phyloP scores from a whole-genome alignment of 2,329 filamentous ascomycete genomes.

The Ophiostoma sp. region DNA sequence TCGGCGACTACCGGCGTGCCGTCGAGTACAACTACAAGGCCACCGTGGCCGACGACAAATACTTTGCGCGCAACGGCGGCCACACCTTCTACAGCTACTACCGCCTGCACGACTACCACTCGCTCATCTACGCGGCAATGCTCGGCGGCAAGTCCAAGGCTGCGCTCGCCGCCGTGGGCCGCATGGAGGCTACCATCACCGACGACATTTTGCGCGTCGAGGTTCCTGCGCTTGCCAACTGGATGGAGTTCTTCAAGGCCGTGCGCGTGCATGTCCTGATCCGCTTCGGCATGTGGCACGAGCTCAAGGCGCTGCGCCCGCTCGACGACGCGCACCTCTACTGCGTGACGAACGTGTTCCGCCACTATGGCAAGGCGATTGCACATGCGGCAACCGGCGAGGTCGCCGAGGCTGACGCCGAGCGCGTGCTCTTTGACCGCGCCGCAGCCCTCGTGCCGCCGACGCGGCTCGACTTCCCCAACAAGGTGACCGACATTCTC shows the following conservation, averaged over 20 bases:
- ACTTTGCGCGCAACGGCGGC: constrained; percentile 55
- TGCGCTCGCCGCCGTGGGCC: constrained; percentile 9
- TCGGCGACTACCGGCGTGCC: constrained; percentile 25
- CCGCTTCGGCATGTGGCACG: constrained; percentile 52
- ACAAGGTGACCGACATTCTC: constrained; percentile 27
- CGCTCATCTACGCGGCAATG: constrained; percentile 37
- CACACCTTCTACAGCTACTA: constrained; percentile 43
- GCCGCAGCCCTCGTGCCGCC: constrained; percentile 36
- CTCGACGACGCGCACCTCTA: constrained; percentile 46
- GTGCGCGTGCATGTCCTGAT: constrained; percentile 51
- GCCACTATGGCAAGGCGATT: constrained; percentile 50
- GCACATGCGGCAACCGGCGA: constrained; percentile 46
- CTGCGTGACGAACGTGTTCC: constrained; percentile 50
- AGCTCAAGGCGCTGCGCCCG: constrained; percentile 43
- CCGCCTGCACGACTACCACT: constrained; percentile 42
- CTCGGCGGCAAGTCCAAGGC: constrained; percentile 40
- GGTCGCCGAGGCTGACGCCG: constrained; percentile 37
- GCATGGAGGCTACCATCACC: constrained; percentile 20
- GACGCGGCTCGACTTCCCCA: constrained; percentile 26
- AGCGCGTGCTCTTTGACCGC: constrained; percentile 15
- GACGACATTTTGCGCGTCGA: constrained; percentile 19
- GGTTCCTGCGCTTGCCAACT: constrained; percentile 50
- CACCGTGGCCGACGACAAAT: constrained; percentile 35
- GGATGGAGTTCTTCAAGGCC: constrained; percentile 49
- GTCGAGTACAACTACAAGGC: constrained; percentile 25